phyloP scores from a whole-genome alignment of 2,329 filamentous ascomycete species.

The Hirsutella rhossiliensis region DNA sequence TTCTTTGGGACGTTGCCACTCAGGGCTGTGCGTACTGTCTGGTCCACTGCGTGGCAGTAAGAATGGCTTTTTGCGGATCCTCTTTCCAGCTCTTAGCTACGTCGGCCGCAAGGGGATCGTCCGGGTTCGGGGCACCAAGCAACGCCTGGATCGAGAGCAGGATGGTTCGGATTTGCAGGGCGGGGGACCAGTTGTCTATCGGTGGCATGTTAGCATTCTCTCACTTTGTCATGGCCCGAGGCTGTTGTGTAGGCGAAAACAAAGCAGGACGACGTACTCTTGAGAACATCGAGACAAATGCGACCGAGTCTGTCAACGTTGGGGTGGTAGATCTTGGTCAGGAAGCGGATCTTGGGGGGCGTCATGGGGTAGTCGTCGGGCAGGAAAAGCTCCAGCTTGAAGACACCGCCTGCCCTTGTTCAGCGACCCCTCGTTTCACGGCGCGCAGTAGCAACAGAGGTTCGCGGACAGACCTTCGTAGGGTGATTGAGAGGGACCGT shows the following conservation, averaged over 20 bases:
- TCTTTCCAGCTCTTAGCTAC: slow-evolving; percentile 98
- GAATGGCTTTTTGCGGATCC: slow-evolving; percentile 82
- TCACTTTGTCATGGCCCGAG: neutral
- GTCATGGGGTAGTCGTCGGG: slow-evolving; percentile 99
- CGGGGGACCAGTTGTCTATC: slow-evolving; percentile 94
- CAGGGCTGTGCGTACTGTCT: slow-evolving; percentile 57
- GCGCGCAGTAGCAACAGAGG: neutral
- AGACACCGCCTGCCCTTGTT: slow-evolving; percentile 52
- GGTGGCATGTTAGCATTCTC: slow-evolving; percentile 3
- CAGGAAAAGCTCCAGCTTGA: slow-evolving; percentile 94
- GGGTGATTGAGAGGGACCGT: slow-evolving; percentile 82
- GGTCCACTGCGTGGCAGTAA: slow-evolving; percentile 89
- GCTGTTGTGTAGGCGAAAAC: too few species aligned
- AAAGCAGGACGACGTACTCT: slow-evolving; percentile 64
- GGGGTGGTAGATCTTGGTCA: slow-evolving; percentile 98
- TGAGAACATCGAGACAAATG: slow-evolving; percentile 93
- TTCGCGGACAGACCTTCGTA: slow-evolving; percentile 60
- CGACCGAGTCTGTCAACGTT: slow-evolving; percentile 97
- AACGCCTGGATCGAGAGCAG: slow-evolving; percentile 97
- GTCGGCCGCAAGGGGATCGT: slow-evolving; percentile 95
- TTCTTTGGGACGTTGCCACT: neutral
- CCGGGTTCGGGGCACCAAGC: slow-evolving; percentile 90
- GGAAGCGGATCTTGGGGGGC: slow-evolving; percentile 92
- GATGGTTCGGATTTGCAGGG: slow-evolving; percentile 94
- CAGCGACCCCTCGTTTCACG: neutral